A percentile compares a stretch with the other conserved stretches of the same genome.
Conservation (phyloP, 2,329 filamentous ascomycete species). For the Biscogniauxia marginata region DNA sequence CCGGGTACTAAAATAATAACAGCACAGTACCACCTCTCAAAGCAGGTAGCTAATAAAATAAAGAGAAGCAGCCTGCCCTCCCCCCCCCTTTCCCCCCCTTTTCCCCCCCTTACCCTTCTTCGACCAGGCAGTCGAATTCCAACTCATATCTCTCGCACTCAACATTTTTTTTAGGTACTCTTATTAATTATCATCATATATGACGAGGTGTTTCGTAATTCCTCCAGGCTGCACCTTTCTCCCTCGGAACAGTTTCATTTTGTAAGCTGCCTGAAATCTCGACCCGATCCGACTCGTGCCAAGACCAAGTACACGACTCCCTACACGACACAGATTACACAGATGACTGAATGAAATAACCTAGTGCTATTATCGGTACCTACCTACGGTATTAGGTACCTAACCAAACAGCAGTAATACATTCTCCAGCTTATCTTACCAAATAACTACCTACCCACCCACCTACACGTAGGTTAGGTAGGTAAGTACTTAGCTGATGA, state of each 20-base stretch:
- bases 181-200: no score
- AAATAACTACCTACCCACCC: not conserved
- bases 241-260: no score
- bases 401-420: no score
- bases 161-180: no score
- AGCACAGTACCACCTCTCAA: slow-evolving; percentile 8
- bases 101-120: not conserved
- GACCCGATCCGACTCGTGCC: not conserved
- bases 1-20: slow-evolving; percentile 3
- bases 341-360: not conserved
- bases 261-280: not conserved
- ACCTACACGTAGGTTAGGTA: not conserved
- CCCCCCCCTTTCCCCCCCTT: not conserved
- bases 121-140: slow-evolving; percentile 12
- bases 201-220: slow-evolving; percentile 1
- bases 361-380: no score
- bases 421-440: not conserved
- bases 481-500: not conserved
- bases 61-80: not conserved
- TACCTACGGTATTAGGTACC: not conserved
- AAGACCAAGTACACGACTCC: not conserved
- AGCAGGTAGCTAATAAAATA: slow-evolving; percentile 5
- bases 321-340: not conserved
- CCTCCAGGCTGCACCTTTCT: not conserved
- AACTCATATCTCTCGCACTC: no score